Conservation (phyloP, 306 rosid genomes). For the Malus asiatica region DNA sequence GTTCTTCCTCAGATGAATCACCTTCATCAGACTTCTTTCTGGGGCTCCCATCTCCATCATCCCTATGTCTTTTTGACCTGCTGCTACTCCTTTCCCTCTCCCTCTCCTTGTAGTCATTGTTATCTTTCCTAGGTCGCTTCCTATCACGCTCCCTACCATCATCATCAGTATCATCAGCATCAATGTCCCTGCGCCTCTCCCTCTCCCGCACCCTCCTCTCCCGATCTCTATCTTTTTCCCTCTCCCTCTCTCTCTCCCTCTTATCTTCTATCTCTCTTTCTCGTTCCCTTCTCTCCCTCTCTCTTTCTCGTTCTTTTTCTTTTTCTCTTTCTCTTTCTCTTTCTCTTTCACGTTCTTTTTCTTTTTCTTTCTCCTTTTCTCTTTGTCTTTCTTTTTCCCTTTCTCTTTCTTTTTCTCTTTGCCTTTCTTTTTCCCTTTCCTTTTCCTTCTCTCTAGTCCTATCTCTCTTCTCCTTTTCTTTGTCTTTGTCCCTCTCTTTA, state of each 20-base stretch:
- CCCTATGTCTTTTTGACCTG: constrained; percentile 44
- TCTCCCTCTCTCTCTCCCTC: constrained; percentile 6
- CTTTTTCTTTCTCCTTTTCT: constrained; percentile 26
- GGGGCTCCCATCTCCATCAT: constrained; percentile 47
- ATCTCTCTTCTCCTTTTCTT: constrained; percentile 20
- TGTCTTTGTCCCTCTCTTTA: constrained; percentile 24
- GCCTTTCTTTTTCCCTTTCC: constrained; percentile 27
- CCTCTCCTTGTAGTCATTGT: constrained; percentile 42
- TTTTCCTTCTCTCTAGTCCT: constrained; percentile 20
- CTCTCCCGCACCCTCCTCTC: constrained; percentile 38
- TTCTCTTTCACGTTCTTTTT: constrained; percentile 28
- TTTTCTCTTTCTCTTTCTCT: constrained; percentile 20
- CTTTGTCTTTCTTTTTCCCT: constrained; percentile 14
- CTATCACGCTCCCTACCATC: constrained; percentile 47
- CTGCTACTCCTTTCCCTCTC: constrained; percentile 41
- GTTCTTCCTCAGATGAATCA: constrained; percentile 42
- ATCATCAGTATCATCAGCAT: constrained; percentile 52
- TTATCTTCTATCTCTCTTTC: constrained; percentile 31
- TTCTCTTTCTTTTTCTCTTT: constrained; percentile 17
- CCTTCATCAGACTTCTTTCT: constrained; percentile 42
- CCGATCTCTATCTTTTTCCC: constrained; percentile 30
- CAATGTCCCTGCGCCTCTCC: constrained; percentile 59
- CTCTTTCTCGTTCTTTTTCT: constrained; percentile 33
- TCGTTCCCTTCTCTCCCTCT: constrained; percentile 40
- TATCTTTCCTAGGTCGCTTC: constrained; percentile 63